Percentiles rank a stretch among this genome's conserved stretches.
phyloP scores from a whole-genome alignment of 2,329 filamentous ascomycete species.

The Rhexocercosporidium sp. region DNA sequence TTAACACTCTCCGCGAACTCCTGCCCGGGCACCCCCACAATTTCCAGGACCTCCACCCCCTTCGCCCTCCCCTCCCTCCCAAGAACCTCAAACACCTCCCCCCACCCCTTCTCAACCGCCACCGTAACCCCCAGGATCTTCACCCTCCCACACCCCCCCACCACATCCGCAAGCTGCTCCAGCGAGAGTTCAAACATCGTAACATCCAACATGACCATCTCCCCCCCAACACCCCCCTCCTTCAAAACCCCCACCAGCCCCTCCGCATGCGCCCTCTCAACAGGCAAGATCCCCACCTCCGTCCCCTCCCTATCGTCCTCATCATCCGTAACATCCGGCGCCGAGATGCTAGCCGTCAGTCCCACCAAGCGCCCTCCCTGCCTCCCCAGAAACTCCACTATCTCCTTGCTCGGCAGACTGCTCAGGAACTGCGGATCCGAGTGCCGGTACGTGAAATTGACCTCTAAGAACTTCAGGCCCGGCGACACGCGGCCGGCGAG shows the following conservation, averaged over 20 bases:
- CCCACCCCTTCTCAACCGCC: conserved; percentile 40
- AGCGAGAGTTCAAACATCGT: conserved; percentile 48
- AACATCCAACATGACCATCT: conserved; percentile 40
- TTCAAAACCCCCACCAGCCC: conserved; percentile 26
- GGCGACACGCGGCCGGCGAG: conserved; percentile 35
- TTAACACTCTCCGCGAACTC: conserved; percentile 33
- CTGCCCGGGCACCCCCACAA: conserved; percentile 35
- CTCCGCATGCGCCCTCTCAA: conserved; percentile 16
- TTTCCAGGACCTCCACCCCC: conserved; percentile 33
- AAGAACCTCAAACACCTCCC: conserved; percentile 27
- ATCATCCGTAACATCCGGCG: conserved; percentile 30
- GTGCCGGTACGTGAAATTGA: conserved; percentile 53
- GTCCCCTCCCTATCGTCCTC: conserved; percentile 37
- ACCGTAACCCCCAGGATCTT: conserved; percentile 47
- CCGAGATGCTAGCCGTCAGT: conserved; percentile 27
- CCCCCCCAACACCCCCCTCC: conserved; percentile 36
- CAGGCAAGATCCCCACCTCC: conserved; percentile 28
- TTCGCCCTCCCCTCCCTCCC: conserved; percentile 16
- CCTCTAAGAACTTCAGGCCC: conserved; percentile 50
- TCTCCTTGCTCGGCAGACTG: conserved; percentile 23
- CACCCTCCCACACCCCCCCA: conserved; percentile 45
- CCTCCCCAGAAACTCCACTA: conserved; percentile 23
- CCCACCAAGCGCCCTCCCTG: conserved; percentile 20
- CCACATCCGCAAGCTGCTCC: conserved; percentile 42
- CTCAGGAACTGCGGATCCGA: conserved; percentile 37